Conservation (phyloP, 2,329 filamentous ascomycete species). For the Arthrobotrys pseudoclavata region DNA sequence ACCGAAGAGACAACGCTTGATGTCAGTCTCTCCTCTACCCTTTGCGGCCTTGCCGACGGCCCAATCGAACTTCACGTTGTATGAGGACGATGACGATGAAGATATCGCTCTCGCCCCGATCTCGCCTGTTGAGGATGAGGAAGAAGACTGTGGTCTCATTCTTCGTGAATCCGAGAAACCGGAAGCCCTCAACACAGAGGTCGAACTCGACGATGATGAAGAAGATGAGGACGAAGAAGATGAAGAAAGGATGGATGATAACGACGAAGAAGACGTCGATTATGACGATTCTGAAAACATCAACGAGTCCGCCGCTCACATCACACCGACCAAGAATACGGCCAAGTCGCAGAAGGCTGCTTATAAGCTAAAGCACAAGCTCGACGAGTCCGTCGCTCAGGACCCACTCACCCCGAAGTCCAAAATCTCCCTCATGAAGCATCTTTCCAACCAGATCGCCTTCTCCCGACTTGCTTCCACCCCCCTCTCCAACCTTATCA, state of each 20-base stretch:
- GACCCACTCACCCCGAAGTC: conserved; percentile 66
- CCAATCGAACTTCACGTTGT: conserved; percentile 62
- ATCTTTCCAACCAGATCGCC: conserved; percentile 93
- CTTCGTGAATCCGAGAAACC: conserved; percentile 57
- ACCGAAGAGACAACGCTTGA: conserved; percentile 4
- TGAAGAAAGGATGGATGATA: conserved; percentile 74
- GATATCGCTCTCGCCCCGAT: conserved; percentile 24
- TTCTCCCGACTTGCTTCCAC: conserved; percentile 93
- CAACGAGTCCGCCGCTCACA: conserved; percentile 10
- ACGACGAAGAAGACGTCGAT: conserved; percentile 20
- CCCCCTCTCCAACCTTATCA: conserved; percentile 88
- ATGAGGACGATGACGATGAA: conserved; percentile 63
- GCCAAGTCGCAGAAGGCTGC: conserved; percentile 25
- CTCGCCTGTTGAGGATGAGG: conserved; percentile 26
- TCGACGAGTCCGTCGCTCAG: conserved; percentile 64
- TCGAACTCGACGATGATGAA: conserved; percentile 79
- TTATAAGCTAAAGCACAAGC: conserved; percentile 47
- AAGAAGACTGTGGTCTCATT: conserved; percentile 30
- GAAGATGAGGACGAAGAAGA: conserved; percentile 86
- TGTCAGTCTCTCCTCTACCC: conserved; percentile 37
- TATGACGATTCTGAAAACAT: conserved; percentile 36
- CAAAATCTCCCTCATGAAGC: conserved; percentile 76
- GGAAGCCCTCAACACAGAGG: conserved; percentile 63
- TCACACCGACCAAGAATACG: conserved; percentile 4
- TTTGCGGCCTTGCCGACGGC: conserved; percentile 55